Conservation (phyloP, 2,329 filamentous ascomycete species). For the Sporothrix schenckii region DNA sequence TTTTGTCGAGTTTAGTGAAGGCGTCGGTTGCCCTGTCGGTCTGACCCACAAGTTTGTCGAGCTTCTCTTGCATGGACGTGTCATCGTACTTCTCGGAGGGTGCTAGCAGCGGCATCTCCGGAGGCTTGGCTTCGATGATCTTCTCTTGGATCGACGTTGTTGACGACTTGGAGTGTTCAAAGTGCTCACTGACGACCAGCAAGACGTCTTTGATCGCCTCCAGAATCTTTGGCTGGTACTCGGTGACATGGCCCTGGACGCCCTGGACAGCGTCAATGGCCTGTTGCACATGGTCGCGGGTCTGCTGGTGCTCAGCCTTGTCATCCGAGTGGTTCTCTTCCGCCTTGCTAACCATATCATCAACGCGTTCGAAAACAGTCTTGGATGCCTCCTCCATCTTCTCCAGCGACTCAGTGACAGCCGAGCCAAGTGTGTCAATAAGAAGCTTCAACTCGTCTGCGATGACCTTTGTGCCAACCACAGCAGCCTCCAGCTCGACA, state of each 20-base stretch:
- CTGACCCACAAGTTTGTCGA: conserved; percentile 63
- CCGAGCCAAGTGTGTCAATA: conserved; percentile 80
- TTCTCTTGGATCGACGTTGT: conserved; percentile 59
- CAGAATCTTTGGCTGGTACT: conserved; percentile 86
- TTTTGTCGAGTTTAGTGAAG: conserved; percentile 73
- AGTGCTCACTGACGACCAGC: conserved; percentile 79
- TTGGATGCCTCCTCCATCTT: conserved; percentile 86
- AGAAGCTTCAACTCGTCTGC: conserved; percentile 86
- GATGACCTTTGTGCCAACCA: conserved; percentile 74
- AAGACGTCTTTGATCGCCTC: conserved; percentile 86
- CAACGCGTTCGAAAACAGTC: conserved; percentile 80
- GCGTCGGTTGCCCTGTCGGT: conserved; percentile 68
- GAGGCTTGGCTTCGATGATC: conserved; percentile 64
- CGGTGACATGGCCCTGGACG: conserved; percentile 75
- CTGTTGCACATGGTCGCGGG: conserved; percentile 77
- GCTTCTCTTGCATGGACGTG: conserved; percentile 60
- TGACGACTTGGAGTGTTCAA: conserved; percentile 78
- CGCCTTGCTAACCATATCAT: conserved; percentile 73
- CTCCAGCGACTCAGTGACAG: conserved; percentile 79
- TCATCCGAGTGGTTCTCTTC: conserved; percentile 74
- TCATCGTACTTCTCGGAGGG: conserved; percentile 68
- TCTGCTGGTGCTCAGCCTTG: conserved; percentile 79
- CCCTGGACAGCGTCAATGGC: conserved; percentile 72
- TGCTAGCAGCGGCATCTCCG: conserved; percentile 61
- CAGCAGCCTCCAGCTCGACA: conserved; percentile 70